Percentiles rank a stretch among this genome's conserved stretches.
Evolutionary conservation across 208 protist species (phyloP).

Genomic region (Trypanosoma grayi): DNA sequence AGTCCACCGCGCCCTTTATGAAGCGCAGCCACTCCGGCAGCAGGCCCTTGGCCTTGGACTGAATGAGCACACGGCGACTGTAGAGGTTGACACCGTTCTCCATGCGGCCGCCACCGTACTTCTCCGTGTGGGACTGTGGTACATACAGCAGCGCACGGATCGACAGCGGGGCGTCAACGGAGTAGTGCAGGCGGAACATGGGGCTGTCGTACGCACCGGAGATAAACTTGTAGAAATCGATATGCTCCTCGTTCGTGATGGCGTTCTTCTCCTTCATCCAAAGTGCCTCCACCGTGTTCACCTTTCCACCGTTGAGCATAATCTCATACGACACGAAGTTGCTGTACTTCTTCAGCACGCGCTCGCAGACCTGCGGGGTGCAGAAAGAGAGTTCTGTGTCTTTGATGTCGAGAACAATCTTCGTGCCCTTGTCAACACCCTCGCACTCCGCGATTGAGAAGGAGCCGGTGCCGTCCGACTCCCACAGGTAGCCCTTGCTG

Average conservation of each 20-base stretch:
- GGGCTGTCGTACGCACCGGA: slow-evolving; percentile 93
- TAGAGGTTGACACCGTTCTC: slow-evolving; percentile 96
- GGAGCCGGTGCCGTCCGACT: slow-evolving; percentile 91
- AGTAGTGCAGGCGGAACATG: slow-evolving; percentile 93
- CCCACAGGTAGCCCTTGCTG: slow-evolving; percentile 93
- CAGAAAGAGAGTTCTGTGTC: slow-evolving; percentile 94
- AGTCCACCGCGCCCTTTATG: slow-evolving; percentile 97
- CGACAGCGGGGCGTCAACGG: slow-evolving; percentile 94
- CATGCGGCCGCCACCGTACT: slow-evolving; percentile 95
- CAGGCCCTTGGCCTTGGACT: slow-evolving; percentile 92
- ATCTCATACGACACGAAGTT: slow-evolving; percentile 98
- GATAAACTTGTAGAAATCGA: slow-evolving; percentile 97
- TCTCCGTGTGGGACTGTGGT: slow-evolving; percentile 95
- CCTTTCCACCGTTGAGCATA: slow-evolving; percentile 89
- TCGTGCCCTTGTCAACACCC: slow-evolving; percentile 94
- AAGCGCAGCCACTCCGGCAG: slow-evolving; percentile 98
- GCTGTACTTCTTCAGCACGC: slow-evolving; percentile 97
- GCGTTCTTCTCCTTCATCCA: slow-evolving; percentile 95
- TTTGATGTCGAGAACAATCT: slow-evolving; percentile 96
- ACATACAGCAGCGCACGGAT: slow-evolving; percentile 96
- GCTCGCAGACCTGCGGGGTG: slow-evolving; percentile 90
- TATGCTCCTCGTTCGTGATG: slow-evolving; percentile 94
- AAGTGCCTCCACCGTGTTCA: slow-evolving; percentile 96
- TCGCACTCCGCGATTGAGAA: slow-evolving; percentile 94
- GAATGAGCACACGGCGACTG: slow-evolving; percentile 94